These are phyloP conservation scores for Cladophialophora immunda DNA, from an alignment of 2,329 filamentous ascomycete genomes.

Conservation along the genomic window DNA sequence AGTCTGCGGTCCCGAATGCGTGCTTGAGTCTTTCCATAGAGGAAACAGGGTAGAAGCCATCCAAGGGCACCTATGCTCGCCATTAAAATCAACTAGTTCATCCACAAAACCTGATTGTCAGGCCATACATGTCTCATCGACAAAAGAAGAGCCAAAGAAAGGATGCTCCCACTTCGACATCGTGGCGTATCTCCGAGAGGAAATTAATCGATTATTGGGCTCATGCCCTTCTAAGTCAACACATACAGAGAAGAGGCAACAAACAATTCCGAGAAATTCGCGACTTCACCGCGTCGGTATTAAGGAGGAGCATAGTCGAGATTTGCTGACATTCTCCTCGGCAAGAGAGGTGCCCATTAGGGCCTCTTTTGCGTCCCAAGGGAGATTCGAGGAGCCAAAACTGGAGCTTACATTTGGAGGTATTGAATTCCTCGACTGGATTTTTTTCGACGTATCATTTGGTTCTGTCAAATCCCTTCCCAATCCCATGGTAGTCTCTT, in stretches of 20 bases:
- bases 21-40: constrained; percentile 17
- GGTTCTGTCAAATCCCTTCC: background rate
- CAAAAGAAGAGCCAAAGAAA: constrained; percentile 19
- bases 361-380: constrained; percentile 13
- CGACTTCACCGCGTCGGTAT: constrained; percentile 6
- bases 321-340: constrained; percentile 6
- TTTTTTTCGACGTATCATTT: too few relatives aligned
- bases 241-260: constrained; percentile 5
- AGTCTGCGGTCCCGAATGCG: constrained; percentile 10
- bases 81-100: constrained; percentile 15
- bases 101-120: constrained; percentile 7
- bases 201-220: constrained; percentile 3
- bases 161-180: constrained; percentile 17
- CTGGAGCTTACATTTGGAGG: background rate
- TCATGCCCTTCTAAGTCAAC: constrained; percentile 2
- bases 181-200: constrained; percentile 2
- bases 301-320: constrained; percentile 1
- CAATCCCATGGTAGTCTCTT: constrained; percentile 17
- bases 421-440: too few relatives aligned
- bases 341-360: constrained; percentile 9
- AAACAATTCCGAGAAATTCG: constrained; percentile 16
- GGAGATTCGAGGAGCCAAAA: constrained; percentile 12
- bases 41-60: constrained; percentile 9
- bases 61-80: constrained; percentile 12
- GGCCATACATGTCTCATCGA: constrained; percentile 21